Evolutionary conservation across 306 rosid genomes (phyloP), one percentile per base, ranked within the genome.

Genomic region (Malus domestica): DNA sequence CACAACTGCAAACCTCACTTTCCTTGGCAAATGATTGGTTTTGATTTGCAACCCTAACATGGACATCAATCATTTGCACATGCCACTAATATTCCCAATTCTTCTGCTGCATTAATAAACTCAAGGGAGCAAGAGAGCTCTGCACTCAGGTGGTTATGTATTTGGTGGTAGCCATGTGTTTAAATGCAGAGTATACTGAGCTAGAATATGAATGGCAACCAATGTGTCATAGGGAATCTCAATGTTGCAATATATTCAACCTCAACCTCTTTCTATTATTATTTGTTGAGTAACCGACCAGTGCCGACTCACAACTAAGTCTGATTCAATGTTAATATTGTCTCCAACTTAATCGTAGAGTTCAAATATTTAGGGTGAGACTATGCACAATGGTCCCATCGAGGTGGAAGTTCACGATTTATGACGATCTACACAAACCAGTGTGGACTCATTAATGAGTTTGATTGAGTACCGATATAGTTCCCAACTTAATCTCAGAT

Each of bases 31-130:
- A 88, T 89, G 86, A 87, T 87, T 85, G 78, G 85, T 44, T 79
- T 62, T 35, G 77, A 80, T 84, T 84, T 80, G 78, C 72, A 27
- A 68, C 32, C 79, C 78, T 84, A 81, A 77, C 81, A 72, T 78
- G 82, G 75, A 35, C 55, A 72, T 81, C 84, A 85, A 90, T 89
- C 96, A 88, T 89, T 60, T 88, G 97, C 97, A 93, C 98, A 90
- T 93, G 97, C 85, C 75, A 64, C 86, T 84, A 62, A 70, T 89
- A 85, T 90, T 93, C 98, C 87, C 82, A 81, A 75, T 74, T 79
- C 77, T 69, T 76, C 72, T 68, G 3, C 61, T 57, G 66, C 74
- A 83, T 68, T 79, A 74, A 10, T 70, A 74, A 78, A 76, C 45
- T 32, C 65, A 30, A 79, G 32, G 25, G 35, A 58, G 60, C 18